Percentiles rank a stretch among this genome's conserved stretches.
Evolutionary conservation across 768 basidiomycete genomes (phyloP).

Genomic region (Collybia sp.): DNA sequence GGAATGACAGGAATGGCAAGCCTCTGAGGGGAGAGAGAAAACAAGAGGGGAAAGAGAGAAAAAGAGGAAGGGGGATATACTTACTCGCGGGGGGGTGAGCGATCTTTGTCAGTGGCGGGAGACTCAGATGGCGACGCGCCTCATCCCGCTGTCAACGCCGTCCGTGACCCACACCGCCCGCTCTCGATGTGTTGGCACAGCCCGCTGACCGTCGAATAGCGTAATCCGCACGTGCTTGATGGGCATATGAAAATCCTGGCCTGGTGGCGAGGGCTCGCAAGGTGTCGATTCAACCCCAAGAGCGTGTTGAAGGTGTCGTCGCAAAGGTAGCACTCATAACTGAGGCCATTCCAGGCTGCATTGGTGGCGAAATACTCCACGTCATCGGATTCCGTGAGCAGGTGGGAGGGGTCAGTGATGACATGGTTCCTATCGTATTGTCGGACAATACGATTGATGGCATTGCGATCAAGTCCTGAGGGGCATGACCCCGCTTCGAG

Average conservation of each 20-base stretch:
- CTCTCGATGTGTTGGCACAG: slow-evolving; percentile 66
- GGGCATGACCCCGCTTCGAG: slow-evolving; percentile 56
- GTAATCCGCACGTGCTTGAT: slow-evolving; percentile 30
- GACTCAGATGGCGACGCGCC: slow-evolving; percentile 12
- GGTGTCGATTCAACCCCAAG: slow-evolving; percentile 51
- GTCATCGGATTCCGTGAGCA: slow-evolving; percentile 30
- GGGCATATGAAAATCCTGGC: slow-evolving; percentile 54
- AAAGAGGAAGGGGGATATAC: too few species aligned
- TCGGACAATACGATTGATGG: slow-evolving; percentile 37
- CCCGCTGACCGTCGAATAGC: slow-evolving; percentile 50
- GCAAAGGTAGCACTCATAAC: slow-evolving; percentile 66
- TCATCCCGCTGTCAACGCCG: slow-evolving; percentile 21
- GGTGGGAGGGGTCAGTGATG: slow-evolving; percentile 52
- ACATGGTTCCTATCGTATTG: slow-evolving; percentile 37
- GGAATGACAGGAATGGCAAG: too few species aligned
- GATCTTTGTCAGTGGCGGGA: too few species aligned
- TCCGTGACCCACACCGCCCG: slow-evolving; percentile 47
- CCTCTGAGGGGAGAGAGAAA: too few species aligned
- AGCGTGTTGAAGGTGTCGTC: slow-evolving; percentile 36
- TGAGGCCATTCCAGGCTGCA: slow-evolving; percentile 38
- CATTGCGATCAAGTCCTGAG: slow-evolving; percentile 38
- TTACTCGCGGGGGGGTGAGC: too few species aligned
- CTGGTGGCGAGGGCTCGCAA: slow-evolving; percentile 57
- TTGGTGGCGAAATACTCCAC: slow-evolving; percentile 21
- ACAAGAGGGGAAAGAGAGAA: too few species aligned